A percentile compares a stretch with the other conserved stretches of the same genome.
These are phyloP conservation scores for Dianthus caryophyllus DNA, from an alignment of 148 eudicot genomes.

Conservation along the genomic window DNA sequence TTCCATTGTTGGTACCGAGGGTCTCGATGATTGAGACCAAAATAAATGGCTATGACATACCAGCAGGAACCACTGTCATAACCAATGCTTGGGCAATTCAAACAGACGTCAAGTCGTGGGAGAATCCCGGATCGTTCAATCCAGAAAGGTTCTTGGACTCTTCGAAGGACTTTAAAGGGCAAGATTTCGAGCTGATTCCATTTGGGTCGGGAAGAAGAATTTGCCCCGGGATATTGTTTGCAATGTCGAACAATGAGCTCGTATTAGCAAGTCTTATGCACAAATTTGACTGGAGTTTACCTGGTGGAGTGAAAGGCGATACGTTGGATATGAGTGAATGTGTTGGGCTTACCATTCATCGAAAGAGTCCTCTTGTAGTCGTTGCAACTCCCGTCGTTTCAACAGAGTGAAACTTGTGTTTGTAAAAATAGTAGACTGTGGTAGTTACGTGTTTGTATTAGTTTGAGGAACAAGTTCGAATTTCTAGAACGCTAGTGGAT, in stretches of 20 bases:
- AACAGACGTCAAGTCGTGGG: slow-evolving; percentile 31
- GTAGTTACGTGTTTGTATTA: no score
- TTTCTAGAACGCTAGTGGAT: no score
- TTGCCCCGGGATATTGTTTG: slow-evolving; percentile 32
- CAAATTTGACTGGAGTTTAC: slow-evolving; percentile 29
- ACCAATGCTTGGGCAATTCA: slow-evolving; percentile 36
- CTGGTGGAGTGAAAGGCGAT: slow-evolving; percentile 16
- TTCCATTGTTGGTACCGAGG: slow-evolving; percentile 27
- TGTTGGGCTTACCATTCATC: slow-evolving; percentile 19
- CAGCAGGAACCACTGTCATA: slow-evolving; percentile 22
- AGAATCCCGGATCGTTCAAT: slow-evolving; percentile 28
- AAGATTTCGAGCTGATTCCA: slow-evolving; percentile 32
- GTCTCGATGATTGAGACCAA: slow-evolving; percentile 20
- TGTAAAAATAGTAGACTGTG: no score
- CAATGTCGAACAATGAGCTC: slow-evolving; percentile 25
- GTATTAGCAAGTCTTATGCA: slow-evolving; percentile 30
- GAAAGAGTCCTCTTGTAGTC: slow-evolving; percentile 20
- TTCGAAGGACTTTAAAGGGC: slow-evolving; percentile 27
- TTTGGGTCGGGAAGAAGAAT: slow-evolving; percentile 41
- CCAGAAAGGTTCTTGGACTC: slow-evolving; percentile 42
- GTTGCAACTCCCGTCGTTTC: slow-evolving; percentile 12
- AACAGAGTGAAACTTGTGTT: background rate
- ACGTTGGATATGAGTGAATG: slow-evolving; percentile 23
- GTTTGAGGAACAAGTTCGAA: no score
- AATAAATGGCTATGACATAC: slow-evolving; percentile 33